phyloP scores from a whole-genome alignment of 2,329 filamentous ascomycete species.

The Aspergillus flavus region DNA sequence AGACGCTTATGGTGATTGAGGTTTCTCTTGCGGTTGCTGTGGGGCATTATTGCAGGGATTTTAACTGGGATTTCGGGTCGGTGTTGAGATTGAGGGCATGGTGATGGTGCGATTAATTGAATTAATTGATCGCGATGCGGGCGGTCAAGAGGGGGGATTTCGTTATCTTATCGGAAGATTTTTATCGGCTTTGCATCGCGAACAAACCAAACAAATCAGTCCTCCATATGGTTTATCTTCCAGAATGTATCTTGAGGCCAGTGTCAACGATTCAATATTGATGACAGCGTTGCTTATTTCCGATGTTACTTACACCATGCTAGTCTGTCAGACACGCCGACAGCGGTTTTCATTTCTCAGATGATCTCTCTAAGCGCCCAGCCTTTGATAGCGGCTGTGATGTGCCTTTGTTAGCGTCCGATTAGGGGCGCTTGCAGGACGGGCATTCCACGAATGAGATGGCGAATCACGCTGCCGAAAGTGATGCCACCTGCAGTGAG shows the following conservation, averaged over 20 bases:
- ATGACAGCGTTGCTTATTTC: too few relatives aligned
- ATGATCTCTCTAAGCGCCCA: slow-evolving; percentile 30
- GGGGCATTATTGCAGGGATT: slow-evolving; percentile 33
- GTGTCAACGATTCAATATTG: too few relatives aligned
- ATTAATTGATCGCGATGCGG: not conserved
- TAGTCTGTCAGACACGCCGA: too few relatives aligned
- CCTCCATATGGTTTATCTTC: too few relatives aligned
- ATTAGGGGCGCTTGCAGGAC: slow-evolving; percentile 34
- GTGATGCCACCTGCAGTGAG: slow-evolving; percentile 39
- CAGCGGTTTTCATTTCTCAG: not conserved
- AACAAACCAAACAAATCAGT: not conserved
- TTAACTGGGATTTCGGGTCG: not conserved
- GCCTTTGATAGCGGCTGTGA: slow-evolving; percentile 13
- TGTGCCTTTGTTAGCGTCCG: slow-evolving; percentile 28
- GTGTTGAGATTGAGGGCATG: not conserved
- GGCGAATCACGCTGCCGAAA: slow-evolving; percentile 14
- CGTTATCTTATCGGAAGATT: not conserved
- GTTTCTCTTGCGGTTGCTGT: slow-evolving; percentile 33
- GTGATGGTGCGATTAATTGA: not conserved
- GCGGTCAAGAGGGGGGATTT: not conserved
- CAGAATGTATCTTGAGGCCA: too few relatives aligned
- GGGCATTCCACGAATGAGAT: slow-evolving; percentile 30
- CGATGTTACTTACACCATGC: too few relatives aligned
- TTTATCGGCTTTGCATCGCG: slow-evolving; percentile 12
- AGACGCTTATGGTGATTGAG: slow-evolving; percentile 33